Conservation (phyloP, 805 yeast species). For the Spathaspora boniae region DNA sequence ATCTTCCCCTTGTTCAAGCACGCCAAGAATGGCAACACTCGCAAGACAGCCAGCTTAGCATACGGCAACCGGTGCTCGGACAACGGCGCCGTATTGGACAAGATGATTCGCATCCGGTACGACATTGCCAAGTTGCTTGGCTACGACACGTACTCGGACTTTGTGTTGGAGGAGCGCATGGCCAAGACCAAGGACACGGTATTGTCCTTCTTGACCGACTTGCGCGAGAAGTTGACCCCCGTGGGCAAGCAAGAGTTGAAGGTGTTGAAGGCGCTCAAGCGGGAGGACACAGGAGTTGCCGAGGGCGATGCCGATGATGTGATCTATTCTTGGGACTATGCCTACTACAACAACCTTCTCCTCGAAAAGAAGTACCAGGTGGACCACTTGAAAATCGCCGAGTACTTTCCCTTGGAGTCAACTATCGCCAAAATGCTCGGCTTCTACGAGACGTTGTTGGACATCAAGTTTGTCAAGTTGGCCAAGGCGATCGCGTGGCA, state of each 20-base stretch:
- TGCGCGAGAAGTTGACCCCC: slow-evolving; percentile 55
- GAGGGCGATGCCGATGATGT: slow-evolving; percentile 39
- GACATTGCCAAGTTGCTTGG: slow-evolving; percentile 63
- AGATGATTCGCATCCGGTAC: slow-evolving; percentile 60
- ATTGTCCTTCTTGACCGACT: slow-evolving; percentile 56
- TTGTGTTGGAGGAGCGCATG: slow-evolving; percentile 73
- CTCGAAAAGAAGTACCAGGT: slow-evolving; percentile 68
- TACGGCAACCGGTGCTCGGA: slow-evolving; percentile 66
- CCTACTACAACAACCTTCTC: slow-evolving; percentile 61
- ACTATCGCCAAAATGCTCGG: slow-evolving; percentile 67
- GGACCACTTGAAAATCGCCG: slow-evolving; percentile 67
- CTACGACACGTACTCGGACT: slow-evolving; percentile 65
- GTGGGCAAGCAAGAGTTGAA: slow-evolving; percentile 55
- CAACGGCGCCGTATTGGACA: slow-evolving; percentile 57
- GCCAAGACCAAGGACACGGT: slow-evolving; percentile 68
- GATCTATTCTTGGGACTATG: slow-evolving; percentile 68
- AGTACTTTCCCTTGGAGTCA: slow-evolving; percentile 71
- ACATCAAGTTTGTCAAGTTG: slow-evolving; percentile 60
- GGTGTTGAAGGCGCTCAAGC: slow-evolving; percentile 49
- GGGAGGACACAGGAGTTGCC: slow-evolving; percentile 44
- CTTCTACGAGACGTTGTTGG: slow-evolving; percentile 67
- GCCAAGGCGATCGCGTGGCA: slow-evolving; percentile 62
- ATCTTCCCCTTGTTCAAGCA: slow-evolving; percentile 72
- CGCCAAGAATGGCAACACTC: slow-evolving; percentile 60
- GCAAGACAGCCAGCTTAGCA: slow-evolving; percentile 62